These are phyloP conservation scores for Zalerion maritima DNA, from an alignment of 495 filamentous ascomycete genomes.

Conservation along the genomic window DNA sequence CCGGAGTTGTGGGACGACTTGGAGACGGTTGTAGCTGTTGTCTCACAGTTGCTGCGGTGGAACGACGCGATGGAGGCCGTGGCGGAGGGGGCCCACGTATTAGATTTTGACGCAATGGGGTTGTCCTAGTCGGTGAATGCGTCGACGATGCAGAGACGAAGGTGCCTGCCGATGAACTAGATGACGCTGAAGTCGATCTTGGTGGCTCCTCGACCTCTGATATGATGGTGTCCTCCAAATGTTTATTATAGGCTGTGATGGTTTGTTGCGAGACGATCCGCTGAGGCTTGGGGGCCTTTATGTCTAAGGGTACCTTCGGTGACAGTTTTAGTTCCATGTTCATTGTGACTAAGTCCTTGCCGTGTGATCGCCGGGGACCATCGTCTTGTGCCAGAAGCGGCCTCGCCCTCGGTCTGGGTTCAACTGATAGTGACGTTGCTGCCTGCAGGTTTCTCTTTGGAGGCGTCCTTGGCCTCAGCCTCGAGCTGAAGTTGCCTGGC, in stretches of 20 bases:
- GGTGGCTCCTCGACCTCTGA: neutral
- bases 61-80: slow-evolving; percentile 2
- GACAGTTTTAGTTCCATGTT: neutral
- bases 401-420: slow-evolving; percentile 9
- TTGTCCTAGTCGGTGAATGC: slow-evolving; percentile 19
- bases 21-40: slow-evolving; percentile 6
- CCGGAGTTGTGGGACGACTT: slow-evolving; percentile 6
- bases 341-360: slow-evolving; percentile 1
- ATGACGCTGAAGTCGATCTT: slow-evolving; percentile 11
- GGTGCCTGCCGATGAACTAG: slow-evolving; percentile 26
- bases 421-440: neutral
- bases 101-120: too few relatives aligned
- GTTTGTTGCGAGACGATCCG: too few relatives aligned
- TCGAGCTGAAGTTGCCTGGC: neutral
- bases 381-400: too few relatives aligned
- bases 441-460: neutral
- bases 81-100: slow-evolving; percentile 16
- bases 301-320: slow-evolving; percentile 1
- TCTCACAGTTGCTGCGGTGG: slow-evolving; percentile 7
- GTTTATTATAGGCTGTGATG: too few relatives aligned
- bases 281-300: neutral
- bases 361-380: too few relatives aligned
- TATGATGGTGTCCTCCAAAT: too few relatives aligned
- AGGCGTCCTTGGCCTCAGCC: neutral
- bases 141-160: slow-evolving; percentile 34